Base-by-base conservation (phyloP, 2,329 filamentous ascomycete genomes). In the Nigrograna mackinnonii region DNA sequence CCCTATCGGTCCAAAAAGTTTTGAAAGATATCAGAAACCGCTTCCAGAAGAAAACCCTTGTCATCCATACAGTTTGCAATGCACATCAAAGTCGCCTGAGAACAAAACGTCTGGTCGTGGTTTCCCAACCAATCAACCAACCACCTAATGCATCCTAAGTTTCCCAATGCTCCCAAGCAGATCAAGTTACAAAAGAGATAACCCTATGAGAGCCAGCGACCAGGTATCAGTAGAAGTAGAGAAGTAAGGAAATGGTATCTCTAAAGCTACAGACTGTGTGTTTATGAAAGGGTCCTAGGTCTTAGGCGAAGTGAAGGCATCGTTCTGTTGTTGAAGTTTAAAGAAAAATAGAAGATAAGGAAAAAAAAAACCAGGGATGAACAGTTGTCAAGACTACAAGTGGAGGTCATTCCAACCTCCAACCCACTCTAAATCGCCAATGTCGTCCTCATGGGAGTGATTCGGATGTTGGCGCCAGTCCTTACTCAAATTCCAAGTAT, bases 371-470 rank as follows among this genome's bases (percentile, higher is more conserved):
- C 49, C 60, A 64, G 57, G 57, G 63, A 66, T 66, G 55, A 58
- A 56, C 60, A 60, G 59, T 61, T 43, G 64, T 67, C 65, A 67
- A 66, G 63, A 73, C 77, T 80, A 83, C 69, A 82, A 77, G 69
- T 83, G 79, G 68, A 82, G 76, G 67, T 84, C 84, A 70, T 88
- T 84, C 84, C 89, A 95, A 74, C 88, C 89, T 78, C 91, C 91
- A 84, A 96, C 89, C 86, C 92, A 95, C 83, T 95, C 91, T 77
- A 91, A 74, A 64, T 92, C 87, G 64, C 85, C 85, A 68, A 89
- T 80, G 73, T 87, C 85, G 63, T 86, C 84, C 62, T 80, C 52
- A 41, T 44, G 41, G 17, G 7, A 9, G 9, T 53, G 51, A 46
- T 54, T 53, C 46, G 63, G 64, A 54, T 76, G 70, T 43, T 71